Conservation (phyloP, 805 yeast species). For the Tetrapisispora pingtungensis region DNA sequence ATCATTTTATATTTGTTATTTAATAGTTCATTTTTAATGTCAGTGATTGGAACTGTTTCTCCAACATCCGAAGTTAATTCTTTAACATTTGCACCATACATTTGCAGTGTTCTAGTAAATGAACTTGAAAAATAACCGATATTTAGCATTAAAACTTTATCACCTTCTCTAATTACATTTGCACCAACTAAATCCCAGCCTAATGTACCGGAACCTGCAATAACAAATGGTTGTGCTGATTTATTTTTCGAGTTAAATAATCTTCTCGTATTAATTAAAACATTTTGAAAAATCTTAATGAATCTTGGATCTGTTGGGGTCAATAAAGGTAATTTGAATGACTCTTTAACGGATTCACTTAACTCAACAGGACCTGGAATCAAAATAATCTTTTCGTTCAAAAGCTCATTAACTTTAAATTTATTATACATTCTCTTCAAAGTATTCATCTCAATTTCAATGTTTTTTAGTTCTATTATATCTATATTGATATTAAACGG, state of each 20-base stretch:
- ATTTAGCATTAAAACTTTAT: slow-evolving; percentile 67
- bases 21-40: slow-evolving; percentile 47
- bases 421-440: neutral
- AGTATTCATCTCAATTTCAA: neutral
- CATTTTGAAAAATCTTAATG: slow-evolving; percentile 58
- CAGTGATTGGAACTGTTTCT: slow-evolving; percentile 47
- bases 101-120: slow-evolving; percentile 63
- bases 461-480: no score
- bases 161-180: slow-evolving; percentile 59
- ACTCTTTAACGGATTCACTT: slow-evolving; percentile 65
- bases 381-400: slow-evolving; percentile 31
- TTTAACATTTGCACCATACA: slow-evolving; percentile 71
- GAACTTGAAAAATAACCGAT: slow-evolving; percentile 87
- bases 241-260: slow-evolving; percentile 56
- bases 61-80: slow-evolving; percentile 66
- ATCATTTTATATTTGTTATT: slow-evolving; percentile 50
- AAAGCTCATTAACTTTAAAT: slow-evolving; percentile 5
- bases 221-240: slow-evolving; percentile 54
- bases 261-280: slow-evolving; percentile 55
- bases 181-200: slow-evolving; percentile 91
- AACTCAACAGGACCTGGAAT: slow-evolving; percentile 87
- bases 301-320: slow-evolving; percentile 90
- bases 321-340: slow-evolving; percentile 74
- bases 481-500: no score
- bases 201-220: slow-evolving; percentile 86